phyloP scores from a whole-genome alignment of 805 yeast species.

The Scheffersomyces stipitis region DNA sequence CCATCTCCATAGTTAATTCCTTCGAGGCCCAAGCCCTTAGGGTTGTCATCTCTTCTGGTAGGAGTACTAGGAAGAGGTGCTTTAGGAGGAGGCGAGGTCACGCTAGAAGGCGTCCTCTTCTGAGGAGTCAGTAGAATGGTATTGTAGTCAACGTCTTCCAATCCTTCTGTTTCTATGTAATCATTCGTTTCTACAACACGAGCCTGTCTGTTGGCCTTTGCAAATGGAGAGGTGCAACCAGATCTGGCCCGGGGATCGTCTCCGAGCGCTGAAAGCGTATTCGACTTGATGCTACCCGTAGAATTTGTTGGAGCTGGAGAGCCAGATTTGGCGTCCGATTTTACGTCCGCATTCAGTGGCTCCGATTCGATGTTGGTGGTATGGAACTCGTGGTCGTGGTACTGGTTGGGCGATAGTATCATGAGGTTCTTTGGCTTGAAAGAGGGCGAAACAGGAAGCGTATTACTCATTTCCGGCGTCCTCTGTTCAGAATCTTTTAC shows the following conservation, averaged over 20 bases:
- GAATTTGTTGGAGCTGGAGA: constrained; percentile 1
- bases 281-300: background rate
- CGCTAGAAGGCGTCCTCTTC: constrained; percentile 3
- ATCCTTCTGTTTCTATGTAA: constrained; percentile 10
- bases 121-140: constrained; percentile 14
- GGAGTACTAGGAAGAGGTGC: constrained; percentile 32
- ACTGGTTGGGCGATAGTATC: constrained; percentile 40
- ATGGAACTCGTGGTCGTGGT: constrained; percentile 34
- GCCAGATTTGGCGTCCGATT: constrained; percentile 1
- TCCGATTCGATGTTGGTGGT: constrained; percentile 10
- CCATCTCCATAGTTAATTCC: constrained; percentile 27
- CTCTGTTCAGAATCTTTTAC: constrained; percentile 5
- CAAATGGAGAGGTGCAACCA: constrained; percentile 39
- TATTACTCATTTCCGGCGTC: constrained; percentile 1
- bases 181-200: constrained; percentile 42
- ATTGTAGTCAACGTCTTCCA: constrained; percentile 12
- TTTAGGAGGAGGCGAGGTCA: constrained; percentile 42
- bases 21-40: constrained; percentile 40
- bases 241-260: constrained; percentile 25
- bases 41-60: constrained; percentile 19
- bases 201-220: constrained; percentile 44
- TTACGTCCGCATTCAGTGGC: constrained; percentile 4
- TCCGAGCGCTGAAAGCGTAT: constrained; percentile 9
- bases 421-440: constrained; percentile 30
- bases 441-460: constrained; percentile 1